Base-by-base conservation (phyloP, 192 early-diverging fungal species). In the Backusella circina region DNA sequence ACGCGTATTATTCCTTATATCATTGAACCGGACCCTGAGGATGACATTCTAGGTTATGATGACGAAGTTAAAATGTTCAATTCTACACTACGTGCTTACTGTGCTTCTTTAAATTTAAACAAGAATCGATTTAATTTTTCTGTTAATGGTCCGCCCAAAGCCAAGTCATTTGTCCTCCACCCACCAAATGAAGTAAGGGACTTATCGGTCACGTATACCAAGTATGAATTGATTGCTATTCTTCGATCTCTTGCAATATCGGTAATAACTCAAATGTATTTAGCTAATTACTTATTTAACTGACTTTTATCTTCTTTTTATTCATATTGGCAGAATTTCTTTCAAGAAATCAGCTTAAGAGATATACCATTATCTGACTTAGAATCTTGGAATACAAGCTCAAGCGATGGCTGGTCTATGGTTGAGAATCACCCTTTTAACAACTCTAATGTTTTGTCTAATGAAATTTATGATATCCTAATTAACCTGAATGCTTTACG, bases 41-140 rank as follows among this genome's bases (percentile, higher is more conserved):
- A 69, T 16, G 38, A 37, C 8, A 31, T 35, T 16, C 28, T 41
- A 5, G 16, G 18, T 23, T n/a, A 44, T 4, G 71, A 72, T n/a
- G 39, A 72, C 3, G 35, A 72, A 15, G 31, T 21, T 36, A 47
- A 57, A 30, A 65, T 65, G 10, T 82, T 82, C 35, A 33, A 75
- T 18, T 32, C 68, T 13, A 39, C 75, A 2, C 18, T 82, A 0
- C 75, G 77, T 54, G 76, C 80, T 13, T 77, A 82, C 30, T 82
- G 80, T 32, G 80, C 80, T 13, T 71, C 80, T 4, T 68, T 82
- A 69, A 77, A 77, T 64, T 37, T 82, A n/a, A 77, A 82, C 70
- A 77, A 77, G 35, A 31, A 37, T 2, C 51, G 80, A 1, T 71
- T 77, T 39, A 35, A 65, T 0, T 77, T 73, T 38, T 5, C 18